Conservation (phyloP, 805 yeast species). For the Candida methanosorbosa region DNA sequence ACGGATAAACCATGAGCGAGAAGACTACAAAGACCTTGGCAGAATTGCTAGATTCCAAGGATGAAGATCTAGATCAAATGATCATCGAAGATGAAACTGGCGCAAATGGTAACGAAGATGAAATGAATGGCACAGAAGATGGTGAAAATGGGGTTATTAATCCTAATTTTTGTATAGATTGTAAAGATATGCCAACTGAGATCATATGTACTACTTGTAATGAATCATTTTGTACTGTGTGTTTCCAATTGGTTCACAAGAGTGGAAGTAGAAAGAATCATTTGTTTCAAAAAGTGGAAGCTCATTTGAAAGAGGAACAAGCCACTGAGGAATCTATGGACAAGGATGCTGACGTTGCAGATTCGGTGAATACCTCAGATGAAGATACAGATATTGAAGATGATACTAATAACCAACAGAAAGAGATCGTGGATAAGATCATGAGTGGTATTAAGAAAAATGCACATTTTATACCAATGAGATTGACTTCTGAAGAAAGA, state of each 20-base stretch:
- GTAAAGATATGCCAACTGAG: constrained; percentile 66
- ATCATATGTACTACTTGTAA: constrained; percentile 53
- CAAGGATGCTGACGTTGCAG: constrained; percentile 10
- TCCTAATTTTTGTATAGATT: constrained; percentile 51
- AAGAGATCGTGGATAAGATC: constrained; percentile 9
- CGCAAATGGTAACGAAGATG: constrained; percentile 1
- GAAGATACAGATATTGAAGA: constrained; percentile 11
- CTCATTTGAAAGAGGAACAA: constrained; percentile 9
- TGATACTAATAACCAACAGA: constrained; percentile 5
- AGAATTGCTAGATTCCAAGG: constrained; percentile 17
- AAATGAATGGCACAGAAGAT: constrained; percentile 5
- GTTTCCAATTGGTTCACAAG: constrained; percentile 59
- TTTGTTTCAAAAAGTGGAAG: constrained; percentile 18
- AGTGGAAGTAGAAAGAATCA: constrained; percentile 55
- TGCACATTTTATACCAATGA: constrained; percentile 54
- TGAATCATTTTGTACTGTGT: constrained; percentile 62
- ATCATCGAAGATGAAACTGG: constrained; percentile 1
- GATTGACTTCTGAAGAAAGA: constrained; percentile 61
- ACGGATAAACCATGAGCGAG: too few species aligned
- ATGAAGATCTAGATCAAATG: constrained; percentile 5
- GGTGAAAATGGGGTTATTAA: constrained; percentile 22
- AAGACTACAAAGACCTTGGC: too few species aligned
- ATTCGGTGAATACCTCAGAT: constrained; percentile 5
- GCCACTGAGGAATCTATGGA: constrained; percentile 9
- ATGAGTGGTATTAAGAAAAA: constrained; percentile 33